phyloP scores from a whole-genome alignment of 495 filamentous ascomycete genomes.

The Schizothecium vesticola region DNA sequence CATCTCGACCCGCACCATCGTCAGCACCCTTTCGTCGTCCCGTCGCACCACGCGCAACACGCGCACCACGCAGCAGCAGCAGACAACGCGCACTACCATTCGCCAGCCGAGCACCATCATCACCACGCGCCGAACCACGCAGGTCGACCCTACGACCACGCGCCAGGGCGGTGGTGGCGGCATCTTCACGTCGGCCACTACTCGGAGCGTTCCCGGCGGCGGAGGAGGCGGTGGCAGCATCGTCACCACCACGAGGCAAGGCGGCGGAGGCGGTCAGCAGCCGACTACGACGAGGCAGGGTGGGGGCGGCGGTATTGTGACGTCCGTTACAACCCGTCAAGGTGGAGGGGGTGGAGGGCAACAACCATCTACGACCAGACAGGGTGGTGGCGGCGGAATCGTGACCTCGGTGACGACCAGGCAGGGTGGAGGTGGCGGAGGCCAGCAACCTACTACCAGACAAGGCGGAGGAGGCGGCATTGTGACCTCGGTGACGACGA shows the following conservation, averaged over 20 bases:
- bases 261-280: slow-evolving; percentile 1
- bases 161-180: not conserved
- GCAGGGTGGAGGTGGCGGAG: slow-evolving; percentile 2
- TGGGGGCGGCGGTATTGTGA: not conserved
- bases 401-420: not conserved
- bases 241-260: not conserved
- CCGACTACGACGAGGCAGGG: not conserved
- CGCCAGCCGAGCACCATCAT: slow-evolving; percentile 1
- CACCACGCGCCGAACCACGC: slow-evolving; percentile 6
- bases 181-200: not conserved
- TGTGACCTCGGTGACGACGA: not conserved
- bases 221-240: slow-evolving; percentile 1
- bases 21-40: not conserved
- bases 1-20: slow-evolving; percentile 1
- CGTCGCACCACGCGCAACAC: not conserved
- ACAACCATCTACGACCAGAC: no score
- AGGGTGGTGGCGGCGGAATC: slow-evolving; percentile 1
- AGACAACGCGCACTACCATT: not conserved
- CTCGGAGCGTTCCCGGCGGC: not conserved
- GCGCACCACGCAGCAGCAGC: not conserved
- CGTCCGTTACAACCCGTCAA: not conserved
- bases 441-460: not conserved
- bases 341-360: no score
- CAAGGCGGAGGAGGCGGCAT: slow-evolving; percentile 1
- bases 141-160: slow-evolving; percentile 2